Percentiles rank a stretch among this genome's conserved stretches.
Conservation (phyloP, 345 rosid species). For the Euphorbia tirucalli region DNA sequence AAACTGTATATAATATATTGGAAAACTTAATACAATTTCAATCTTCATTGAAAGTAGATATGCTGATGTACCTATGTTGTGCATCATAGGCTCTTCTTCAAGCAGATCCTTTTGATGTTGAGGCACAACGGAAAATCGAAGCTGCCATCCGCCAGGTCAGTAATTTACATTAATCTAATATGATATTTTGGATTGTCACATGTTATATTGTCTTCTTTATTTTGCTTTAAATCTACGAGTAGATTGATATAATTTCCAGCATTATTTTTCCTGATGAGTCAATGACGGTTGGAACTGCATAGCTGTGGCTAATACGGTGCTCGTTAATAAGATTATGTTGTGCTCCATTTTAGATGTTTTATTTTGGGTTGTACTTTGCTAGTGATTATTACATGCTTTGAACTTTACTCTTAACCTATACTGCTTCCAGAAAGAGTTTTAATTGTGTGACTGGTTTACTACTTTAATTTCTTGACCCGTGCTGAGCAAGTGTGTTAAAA, state of each 20-base stretch:
- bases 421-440: neutral
- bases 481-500: neutral
- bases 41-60: conserved; percentile 1
- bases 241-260: neutral
- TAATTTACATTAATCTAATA: neutral
- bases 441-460: neutral
- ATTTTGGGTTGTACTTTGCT: neutral
- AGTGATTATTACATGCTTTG: neutral
- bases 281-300: neutral
- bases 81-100: conserved; percentile 65
- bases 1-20: neutral
- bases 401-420: neutral
- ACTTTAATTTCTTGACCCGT: neutral
- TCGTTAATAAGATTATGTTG: neutral
- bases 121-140: conserved; percentile 95
- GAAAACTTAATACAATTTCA: neutral
- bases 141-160: conserved; percentile 93
- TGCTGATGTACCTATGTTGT: conserved; percentile 13
- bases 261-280: neutral
- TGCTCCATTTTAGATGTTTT: neutral
- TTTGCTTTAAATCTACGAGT: neutral
- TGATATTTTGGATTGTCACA: neutral
- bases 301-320: neutral
- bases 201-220: neutral
- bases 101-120: conserved; percentile 98